Base-by-base conservation (phyloP, 2,329 filamentous ascomycete genomes). In the Parafenestella ontariensis region DNA sequence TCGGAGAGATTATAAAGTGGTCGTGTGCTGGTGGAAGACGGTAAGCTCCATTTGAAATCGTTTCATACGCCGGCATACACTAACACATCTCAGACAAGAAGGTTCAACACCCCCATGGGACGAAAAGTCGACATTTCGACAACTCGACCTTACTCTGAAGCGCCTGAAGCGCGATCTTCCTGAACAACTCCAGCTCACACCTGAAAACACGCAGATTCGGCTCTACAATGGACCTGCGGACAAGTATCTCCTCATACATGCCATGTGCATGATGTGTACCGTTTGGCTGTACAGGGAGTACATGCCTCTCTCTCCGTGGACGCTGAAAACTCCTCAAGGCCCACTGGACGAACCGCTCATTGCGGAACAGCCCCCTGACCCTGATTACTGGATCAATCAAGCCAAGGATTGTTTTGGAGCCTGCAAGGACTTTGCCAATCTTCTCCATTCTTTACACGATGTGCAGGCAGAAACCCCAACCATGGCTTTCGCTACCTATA, bases 281-380 rank as follows among this genome's bases (percentile, higher is more conserved):
- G 87, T 91, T 58, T 85, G 89, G 77, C 78, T 90, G 24, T 86
- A 89, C 65, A 81, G 88, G 57, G 87, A 90, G 68, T 89, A 87
- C 57, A 81, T 90, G 23, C 87, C 87, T 0, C 89, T 88, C 65
- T 81, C 88, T 15, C 85, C 87, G 1, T 78, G 88, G 40, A 76
- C 77, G 17, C 79, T 78, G 59, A 65, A 72, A 20, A 80, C 80
- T 61, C 83, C 83, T 2, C 66, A 78, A 40, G 84, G 84, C 2
- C 87, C 88, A 0, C 71, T 89, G 10, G 87, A 89, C 61, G 69
- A 79, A 11, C 74, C 78, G 50, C 76, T 77, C 37, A 70, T 59
- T 5, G 23, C 31, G 2, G 54, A 57, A 11, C 39, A 43, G 29
- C 54, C 49, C 11, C 54, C 49, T 21, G 39, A 64, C 18, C 55